A percentile compares a stretch with the other conserved stretches of the same genome.
These are phyloP conservation scores for Ceratorhiza oryzae-sativae DNA, from an alignment of 1,284 basidiomycete genomes.

Conservation along the genomic window DNA sequence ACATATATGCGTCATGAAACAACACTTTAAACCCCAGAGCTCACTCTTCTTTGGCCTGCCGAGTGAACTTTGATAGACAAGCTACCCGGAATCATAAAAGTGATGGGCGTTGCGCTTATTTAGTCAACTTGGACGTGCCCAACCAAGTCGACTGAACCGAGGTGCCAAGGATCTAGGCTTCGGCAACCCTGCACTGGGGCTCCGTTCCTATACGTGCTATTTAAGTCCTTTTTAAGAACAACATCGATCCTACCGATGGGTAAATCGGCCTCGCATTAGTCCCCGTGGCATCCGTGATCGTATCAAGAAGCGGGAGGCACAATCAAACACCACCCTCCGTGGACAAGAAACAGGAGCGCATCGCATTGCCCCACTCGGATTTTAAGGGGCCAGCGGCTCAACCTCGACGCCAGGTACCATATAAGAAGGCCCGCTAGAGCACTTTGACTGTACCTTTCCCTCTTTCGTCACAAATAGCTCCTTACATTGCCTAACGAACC, in stretches of 20 bases:
- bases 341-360: conserved; percentile 15
- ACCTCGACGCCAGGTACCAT: not conserved
- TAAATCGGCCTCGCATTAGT: conserved; percentile 1
- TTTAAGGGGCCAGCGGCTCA: not conserved
- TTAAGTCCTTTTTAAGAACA: not conserved
- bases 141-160: not conserved
- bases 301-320: conserved; percentile 4
- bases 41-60: not conserved
- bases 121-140: too few relatives aligned
- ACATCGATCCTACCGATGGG: not conserved
- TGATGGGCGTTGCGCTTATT: too few relatives aligned
- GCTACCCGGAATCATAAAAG: not conserved
- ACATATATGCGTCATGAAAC: not conserved
- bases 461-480: too few relatives aligned
- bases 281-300: conserved; percentile 3
- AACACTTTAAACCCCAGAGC: not conserved
- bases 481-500: not conserved
- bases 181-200: not conserved
- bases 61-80: too few relatives aligned
- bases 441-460: not conserved
- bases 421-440: not conserved
- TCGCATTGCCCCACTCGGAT: conserved; percentile 9
- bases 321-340: conserved; percentile 12
- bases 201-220: not conserved
- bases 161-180: not conserved